Conservation (phyloP, 371 early-diverging fungal species). For the Coemansia sp. region DNA sequence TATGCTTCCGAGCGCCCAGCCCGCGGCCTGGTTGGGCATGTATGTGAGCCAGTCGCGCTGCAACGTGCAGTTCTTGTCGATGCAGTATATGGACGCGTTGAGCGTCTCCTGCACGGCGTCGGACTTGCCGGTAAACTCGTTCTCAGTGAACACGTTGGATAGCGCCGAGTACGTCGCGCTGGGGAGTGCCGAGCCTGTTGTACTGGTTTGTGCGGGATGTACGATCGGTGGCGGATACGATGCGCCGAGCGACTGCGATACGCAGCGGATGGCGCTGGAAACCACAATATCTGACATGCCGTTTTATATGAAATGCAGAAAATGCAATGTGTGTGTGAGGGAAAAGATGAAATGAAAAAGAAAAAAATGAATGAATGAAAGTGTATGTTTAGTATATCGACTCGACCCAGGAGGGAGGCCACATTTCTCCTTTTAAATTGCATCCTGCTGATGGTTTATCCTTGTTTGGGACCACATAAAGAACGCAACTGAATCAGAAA, state of each 20-base stretch:
- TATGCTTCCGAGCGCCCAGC: constrained; percentile 18
- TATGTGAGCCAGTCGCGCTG: constrained; percentile 23
- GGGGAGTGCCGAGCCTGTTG: background rate
- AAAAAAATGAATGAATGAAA: background rate
- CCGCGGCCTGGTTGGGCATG: constrained; percentile 18
- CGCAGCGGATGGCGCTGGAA: background rate
- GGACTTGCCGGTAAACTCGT: background rate
- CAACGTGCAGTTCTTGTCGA: background rate
- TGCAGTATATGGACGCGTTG: constrained; percentile 6
- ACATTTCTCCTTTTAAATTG: no score
- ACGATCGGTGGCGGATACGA: background rate
- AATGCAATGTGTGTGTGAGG: background rate
- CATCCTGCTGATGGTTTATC: no score
- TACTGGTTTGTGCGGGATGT: background rate
- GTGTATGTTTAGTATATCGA: no score
- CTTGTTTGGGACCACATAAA: no score
- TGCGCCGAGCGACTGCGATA: background rate
- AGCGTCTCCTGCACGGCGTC: background rate
- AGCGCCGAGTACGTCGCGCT: no score
- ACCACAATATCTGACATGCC: background rate
- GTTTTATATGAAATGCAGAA: background rate
- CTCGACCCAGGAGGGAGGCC: no score
- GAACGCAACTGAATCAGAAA: background rate
- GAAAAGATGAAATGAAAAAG: no score
- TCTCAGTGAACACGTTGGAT: background rate